Evolutionary conservation across 2,329 filamentous ascomycete genomes (phyloP).

Genomic region (Penicillium freii): DNA sequence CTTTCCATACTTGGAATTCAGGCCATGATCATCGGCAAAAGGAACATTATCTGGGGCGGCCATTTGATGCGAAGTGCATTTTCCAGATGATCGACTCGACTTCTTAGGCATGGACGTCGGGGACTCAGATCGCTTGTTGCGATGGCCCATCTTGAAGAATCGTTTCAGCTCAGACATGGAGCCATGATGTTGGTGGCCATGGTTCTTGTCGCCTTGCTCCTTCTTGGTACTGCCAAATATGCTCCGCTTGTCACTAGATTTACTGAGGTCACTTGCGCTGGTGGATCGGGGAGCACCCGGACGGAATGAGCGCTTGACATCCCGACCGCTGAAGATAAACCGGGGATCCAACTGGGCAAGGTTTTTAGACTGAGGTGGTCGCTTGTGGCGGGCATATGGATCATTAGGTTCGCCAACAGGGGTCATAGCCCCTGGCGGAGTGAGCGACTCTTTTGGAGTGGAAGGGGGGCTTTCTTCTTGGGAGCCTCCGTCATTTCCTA

Average conservation of each 20-base stretch:
- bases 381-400: slow-evolving; percentile 79
- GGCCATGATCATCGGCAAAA: slow-evolving; percentile 89
- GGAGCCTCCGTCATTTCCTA: slow-evolving; percentile 58
- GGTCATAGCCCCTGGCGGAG: slow-evolving; percentile 71
- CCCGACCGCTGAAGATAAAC: slow-evolving; percentile 78
- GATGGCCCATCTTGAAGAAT: slow-evolving; percentile 81
- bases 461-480: slow-evolving; percentile 64
- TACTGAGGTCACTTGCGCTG: slow-evolving; percentile 43
- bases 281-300: slow-evolving; percentile 47
- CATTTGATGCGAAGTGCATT: slow-evolving; percentile 55
- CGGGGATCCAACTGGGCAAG: slow-evolving; percentile 70
- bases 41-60: slow-evolving; percentile 58
- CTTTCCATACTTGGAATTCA: slow-evolving; percentile 91
- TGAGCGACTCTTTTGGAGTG: slow-evolving; percentile 49
- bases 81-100: slow-evolving; percentile 51
- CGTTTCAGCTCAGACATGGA: slow-evolving; percentile 95
- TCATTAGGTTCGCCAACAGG: slow-evolving; percentile 78
- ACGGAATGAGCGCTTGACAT: slow-evolving; percentile 58
- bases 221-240: slow-evolving; percentile 57
- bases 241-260: slow-evolving; percentile 50
- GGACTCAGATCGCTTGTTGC: slow-evolving; percentile 63
- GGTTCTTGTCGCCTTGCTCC: slow-evolving; percentile 49
- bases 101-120: slow-evolving; percentile 61
- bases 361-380: slow-evolving; percentile 66
- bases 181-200: slow-evolving; percentile 58